phyloP scores from a whole-genome alignment of 495 filamentous ascomycete genomes.

The Symbiotaphrina buchneri region DNA sequence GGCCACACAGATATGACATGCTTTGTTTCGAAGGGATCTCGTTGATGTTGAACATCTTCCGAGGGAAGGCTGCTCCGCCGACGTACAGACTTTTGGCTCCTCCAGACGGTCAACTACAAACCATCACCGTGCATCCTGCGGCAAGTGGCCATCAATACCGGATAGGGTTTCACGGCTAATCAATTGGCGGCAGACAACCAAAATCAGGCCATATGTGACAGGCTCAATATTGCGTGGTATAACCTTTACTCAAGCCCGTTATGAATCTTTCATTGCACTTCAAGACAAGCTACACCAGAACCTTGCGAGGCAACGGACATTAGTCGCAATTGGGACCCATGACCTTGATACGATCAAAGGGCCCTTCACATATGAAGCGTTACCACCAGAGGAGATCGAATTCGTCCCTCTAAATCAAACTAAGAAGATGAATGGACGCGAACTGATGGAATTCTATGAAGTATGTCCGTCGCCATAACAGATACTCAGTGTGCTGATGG shows the following conservation, averaged over 20 bases:
- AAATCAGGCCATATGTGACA: slow-evolving; percentile 68
- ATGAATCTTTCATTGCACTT: slow-evolving; percentile 92
- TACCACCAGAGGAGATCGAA: slow-evolving; percentile 75
- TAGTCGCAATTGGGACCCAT: slow-evolving; percentile 93
- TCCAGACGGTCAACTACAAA: slow-evolving; percentile 47
- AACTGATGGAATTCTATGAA: slow-evolving; percentile 90
- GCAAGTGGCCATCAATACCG: slow-evolving; percentile 14
- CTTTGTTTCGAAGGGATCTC: slow-evolving; percentile 96
- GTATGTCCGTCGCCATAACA: slow-evolving; percentile 12
- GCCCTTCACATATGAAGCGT: slow-evolving; percentile 90
- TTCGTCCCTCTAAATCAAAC: slow-evolving; percentile 84
- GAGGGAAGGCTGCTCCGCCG: slow-evolving; percentile 45
- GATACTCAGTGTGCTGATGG: neutral
- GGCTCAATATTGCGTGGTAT: slow-evolving; percentile 73
- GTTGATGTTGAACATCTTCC: slow-evolving; percentile 89
- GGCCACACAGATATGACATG: slow-evolving; percentile 62
- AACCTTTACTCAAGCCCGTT: slow-evolving; percentile 73
- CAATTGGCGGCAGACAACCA: slow-evolving; percentile 28
- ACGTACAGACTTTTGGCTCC: slow-evolving; percentile 56
- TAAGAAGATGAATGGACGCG: slow-evolving; percentile 61
- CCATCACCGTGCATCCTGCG: slow-evolving; percentile 53
- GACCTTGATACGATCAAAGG: slow-evolving; percentile 85
- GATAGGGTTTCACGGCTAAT: slow-evolving; percentile 3
- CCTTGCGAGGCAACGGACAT: slow-evolving; percentile 71
- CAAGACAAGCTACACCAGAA: slow-evolving; percentile 98